Conservation (phyloP, 208 protist genomes). For the Novymonas esmeraldas region DNA sequence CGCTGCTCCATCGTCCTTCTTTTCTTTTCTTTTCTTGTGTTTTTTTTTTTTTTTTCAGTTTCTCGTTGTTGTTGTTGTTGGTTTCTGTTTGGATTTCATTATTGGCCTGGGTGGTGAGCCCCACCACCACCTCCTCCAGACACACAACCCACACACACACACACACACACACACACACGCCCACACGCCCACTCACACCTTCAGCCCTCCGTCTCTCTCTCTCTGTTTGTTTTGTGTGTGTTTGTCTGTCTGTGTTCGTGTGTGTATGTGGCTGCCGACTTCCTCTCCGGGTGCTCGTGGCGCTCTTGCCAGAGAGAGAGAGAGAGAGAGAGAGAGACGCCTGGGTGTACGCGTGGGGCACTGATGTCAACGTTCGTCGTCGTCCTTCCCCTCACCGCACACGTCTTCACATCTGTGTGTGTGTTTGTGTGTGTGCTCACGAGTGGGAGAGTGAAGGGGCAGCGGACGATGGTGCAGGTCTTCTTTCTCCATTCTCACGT, state of each 20-base stretch:
- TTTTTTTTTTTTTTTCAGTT: constrained; percentile 16
- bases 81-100: neutral
- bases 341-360: no score
- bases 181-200: neutral
- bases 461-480: no score
- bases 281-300: neutral
- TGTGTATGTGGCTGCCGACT: neutral
- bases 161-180: neutral
- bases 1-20: neutral
- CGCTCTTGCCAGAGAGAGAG: constrained; percentile 3
- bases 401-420: no score
- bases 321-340: no score
- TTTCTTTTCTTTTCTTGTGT: constrained; percentile 6
- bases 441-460: no score
- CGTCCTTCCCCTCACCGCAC: no score
- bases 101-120: no score
- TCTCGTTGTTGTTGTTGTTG: constrained; percentile 11
- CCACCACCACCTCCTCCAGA: no score
- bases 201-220: neutral
- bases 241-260: neutral
- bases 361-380: no score
- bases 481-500: no score
- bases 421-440: no score
- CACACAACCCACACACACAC: no score
- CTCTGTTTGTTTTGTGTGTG: neutral